Evolutionary conservation across 495 filamentous ascomycete genomes (phyloP).

Genomic region (Mytilinidion resinicola): DNA sequence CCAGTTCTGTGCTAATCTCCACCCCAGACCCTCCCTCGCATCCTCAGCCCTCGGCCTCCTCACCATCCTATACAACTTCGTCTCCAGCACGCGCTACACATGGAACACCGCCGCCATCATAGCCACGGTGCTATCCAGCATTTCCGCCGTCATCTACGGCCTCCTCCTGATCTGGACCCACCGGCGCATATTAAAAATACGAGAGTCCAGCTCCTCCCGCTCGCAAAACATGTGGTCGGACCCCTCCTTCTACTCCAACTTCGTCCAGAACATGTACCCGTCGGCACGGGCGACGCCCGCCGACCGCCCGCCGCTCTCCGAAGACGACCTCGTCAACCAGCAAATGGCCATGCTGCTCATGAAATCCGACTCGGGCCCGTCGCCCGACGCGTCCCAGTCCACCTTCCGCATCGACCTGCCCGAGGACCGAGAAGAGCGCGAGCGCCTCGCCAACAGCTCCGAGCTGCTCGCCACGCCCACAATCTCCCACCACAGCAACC

Average conservation of each 20-base stretch:
- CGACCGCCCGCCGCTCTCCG: slow-evolving; percentile 19
- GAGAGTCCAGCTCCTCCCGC: slow-evolving; percentile 5
- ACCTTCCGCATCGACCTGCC: slow-evolving; percentile 30
- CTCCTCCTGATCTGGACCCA: slow-evolving; percentile 35
- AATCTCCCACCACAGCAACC: slow-evolving; percentile 3
- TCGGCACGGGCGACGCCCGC: slow-evolving; percentile 12
- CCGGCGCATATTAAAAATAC: slow-evolving; percentile 23
- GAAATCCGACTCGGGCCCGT: slow-evolving; percentile 21
- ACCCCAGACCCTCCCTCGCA: slow-evolving; percentile 22
- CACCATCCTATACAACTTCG: slow-evolving; percentile 37
- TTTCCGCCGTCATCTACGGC: slow-evolving; percentile 31
- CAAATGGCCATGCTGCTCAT: slow-evolving; percentile 37
- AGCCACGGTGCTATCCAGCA: slow-evolving; percentile 24
- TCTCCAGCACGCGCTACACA: slow-evolving; percentile 25
- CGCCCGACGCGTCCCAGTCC: slow-evolving; percentile 21
- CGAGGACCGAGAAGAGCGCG: slow-evolving; percentile 24
- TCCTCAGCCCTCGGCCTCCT: slow-evolving; percentile 35
- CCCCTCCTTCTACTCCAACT: slow-evolving; percentile 31
- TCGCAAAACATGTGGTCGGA: slow-evolving; percentile 16
- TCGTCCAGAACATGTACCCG: slow-evolving; percentile 30
- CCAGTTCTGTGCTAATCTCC: slow-evolving; percentile 5
- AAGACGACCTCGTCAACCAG: slow-evolving; percentile 36
- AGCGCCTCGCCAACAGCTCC: slow-evolving; percentile 15
- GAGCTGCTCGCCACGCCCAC: slow-evolving; percentile 18
- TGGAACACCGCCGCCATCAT: slow-evolving; percentile 32